phyloP scores from a whole-genome alignment of 805 yeast species.

The Yamadazyma nakazawae region DNA sequence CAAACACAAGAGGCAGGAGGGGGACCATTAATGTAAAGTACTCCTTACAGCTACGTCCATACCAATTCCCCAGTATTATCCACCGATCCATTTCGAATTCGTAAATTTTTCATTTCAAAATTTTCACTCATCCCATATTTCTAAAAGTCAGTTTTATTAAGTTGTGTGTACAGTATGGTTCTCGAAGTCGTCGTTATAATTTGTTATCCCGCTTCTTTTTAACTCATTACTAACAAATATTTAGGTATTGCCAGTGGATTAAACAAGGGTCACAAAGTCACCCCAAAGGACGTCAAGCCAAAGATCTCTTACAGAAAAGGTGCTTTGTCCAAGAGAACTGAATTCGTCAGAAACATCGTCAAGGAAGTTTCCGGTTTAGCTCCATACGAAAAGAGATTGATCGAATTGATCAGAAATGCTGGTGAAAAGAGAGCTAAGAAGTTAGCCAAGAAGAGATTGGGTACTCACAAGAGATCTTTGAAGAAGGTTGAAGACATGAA shows the following conservation, averaged over 20 bases:
- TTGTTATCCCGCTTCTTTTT: background rate
- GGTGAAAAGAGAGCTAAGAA: constrained; percentile 99
- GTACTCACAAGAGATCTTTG: constrained; percentile 99
- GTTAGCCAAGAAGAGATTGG: constrained; percentile 99
- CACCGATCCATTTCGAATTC: no score
- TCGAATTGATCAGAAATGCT: constrained; percentile 99
- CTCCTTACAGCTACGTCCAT: no score
- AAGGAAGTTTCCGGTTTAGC: constrained; percentile 98
- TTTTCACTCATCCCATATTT: no score
- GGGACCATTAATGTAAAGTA: no score
- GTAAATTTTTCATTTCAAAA: no score
- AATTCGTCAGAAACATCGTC: constrained; percentile 91
- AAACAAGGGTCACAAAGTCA: constrained; percentile 99
- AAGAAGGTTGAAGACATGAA: constrained; percentile 99
- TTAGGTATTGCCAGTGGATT: constrained; percentile 94
- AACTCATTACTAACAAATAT: constrained; percentile 6
- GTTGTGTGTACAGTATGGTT: no score
- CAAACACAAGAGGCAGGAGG: no score
- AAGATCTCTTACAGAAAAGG: constrained; percentile 93
- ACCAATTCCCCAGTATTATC: no score
- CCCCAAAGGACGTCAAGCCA: constrained; percentile 70
- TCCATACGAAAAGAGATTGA: constrained; percentile 99
- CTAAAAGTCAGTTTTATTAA: no score
- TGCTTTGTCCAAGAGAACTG: constrained; percentile 90
- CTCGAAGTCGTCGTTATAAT: no score